A percentile compares a stretch with the other conserved stretches of the same genome.
Evolutionary conservation across 345 rosid genomes (phyloP).

Genomic region (Linum lewisii): DNA sequence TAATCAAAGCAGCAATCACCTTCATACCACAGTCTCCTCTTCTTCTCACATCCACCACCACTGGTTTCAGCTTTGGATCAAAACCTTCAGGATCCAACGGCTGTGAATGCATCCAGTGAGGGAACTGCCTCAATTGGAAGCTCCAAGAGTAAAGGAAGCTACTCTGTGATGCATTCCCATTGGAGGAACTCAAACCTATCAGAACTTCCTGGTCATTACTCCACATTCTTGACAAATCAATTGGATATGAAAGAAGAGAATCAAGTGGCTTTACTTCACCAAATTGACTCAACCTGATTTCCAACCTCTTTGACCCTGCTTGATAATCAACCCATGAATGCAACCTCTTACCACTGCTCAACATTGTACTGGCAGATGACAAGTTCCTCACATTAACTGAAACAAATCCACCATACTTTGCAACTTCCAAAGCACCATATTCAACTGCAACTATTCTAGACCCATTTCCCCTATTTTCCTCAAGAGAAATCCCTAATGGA

Average conservation of each 20-base stretch:
- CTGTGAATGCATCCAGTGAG: conserved; percentile 37
- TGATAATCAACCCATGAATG: conserved; percentile 51
- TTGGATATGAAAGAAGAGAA: conserved; percentile 24
- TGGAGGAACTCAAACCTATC: conserved; percentile 31
- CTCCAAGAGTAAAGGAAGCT: conserved; percentile 39
- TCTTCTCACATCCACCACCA: conserved; percentile 10
- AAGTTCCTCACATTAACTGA: conserved; percentile 22
- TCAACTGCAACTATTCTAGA: conserved; percentile 24
- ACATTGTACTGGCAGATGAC: conserved; percentile 17
- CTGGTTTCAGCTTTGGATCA: conserved; percentile 5
- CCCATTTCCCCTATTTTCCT: conserved; percentile 14
- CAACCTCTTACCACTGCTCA: conserved; percentile 33
- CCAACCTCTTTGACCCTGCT: conserved; percentile 34
- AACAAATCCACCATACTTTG: conserved; percentile 21
- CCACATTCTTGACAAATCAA: conserved; percentile 39
- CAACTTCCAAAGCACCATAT: conserved; percentile 27
- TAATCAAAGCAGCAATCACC: conserved; percentile 35
- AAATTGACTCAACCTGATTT: conserved; percentile 35
- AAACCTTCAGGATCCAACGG: conserved; percentile 28
- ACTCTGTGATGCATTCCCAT: conserved; percentile 16
- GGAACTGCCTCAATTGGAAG: conserved; percentile 27
- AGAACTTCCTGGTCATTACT: conserved; percentile 22
- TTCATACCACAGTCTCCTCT: conserved; percentile 18
- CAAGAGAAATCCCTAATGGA: conserved; percentile 16
- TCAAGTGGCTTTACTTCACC: conserved; percentile 27